These are phyloP conservation scores for Phytophthora ohioensis DNA, from an alignment of 352 stramenopile species.

Conservation along the genomic window DNA sequence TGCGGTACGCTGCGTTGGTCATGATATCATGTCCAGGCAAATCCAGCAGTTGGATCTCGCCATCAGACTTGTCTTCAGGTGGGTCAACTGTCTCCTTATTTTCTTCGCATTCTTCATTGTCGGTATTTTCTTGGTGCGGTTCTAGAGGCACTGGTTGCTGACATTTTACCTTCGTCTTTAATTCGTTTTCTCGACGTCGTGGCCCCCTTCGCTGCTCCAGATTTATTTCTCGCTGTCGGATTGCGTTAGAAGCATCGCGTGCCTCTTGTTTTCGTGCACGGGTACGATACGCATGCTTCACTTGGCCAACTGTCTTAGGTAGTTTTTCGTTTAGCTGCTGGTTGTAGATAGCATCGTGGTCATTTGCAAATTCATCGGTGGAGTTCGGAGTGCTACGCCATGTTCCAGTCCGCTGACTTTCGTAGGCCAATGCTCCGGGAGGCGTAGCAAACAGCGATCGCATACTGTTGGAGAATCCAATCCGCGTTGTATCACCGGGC, in stretches of 20 bases:
- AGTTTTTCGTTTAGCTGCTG: conserved; percentile 18
- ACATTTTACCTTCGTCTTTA: conserved; percentile 15
- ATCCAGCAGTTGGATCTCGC: conserved; percentile 11
- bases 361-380: neutral
- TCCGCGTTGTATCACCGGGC: neutral
- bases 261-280: conserved; percentile 49
- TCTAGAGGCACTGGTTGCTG: neutral
- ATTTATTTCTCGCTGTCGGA: conserved; percentile 19
- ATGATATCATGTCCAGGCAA: conserved; percentile 26
- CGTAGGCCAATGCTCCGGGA: conserved; percentile 26
- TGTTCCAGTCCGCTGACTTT: conserved; percentile 18
- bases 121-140: conserved; percentile 1
- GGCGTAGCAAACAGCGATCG: conserved; percentile 29
- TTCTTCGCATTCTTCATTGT: conserved; percentile 1
- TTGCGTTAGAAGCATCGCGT: conserved; percentile 21
- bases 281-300: conserved; percentile 52
- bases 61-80: conserved; percentile 1
- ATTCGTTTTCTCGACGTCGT: conserved; percentile 1
- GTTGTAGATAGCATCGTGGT: neutral
- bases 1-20: conserved; percentile 28
- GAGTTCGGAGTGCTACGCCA: conserved; percentile 20
- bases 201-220: conserved; percentile 21
- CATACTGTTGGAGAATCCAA: conserved; percentile 15
- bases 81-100: neutral
- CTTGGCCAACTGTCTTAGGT: conserved; percentile 50